Conservation (phyloP, 2,329 filamentous ascomycete genomes). For the Ilyonectria sp. region DNA sequence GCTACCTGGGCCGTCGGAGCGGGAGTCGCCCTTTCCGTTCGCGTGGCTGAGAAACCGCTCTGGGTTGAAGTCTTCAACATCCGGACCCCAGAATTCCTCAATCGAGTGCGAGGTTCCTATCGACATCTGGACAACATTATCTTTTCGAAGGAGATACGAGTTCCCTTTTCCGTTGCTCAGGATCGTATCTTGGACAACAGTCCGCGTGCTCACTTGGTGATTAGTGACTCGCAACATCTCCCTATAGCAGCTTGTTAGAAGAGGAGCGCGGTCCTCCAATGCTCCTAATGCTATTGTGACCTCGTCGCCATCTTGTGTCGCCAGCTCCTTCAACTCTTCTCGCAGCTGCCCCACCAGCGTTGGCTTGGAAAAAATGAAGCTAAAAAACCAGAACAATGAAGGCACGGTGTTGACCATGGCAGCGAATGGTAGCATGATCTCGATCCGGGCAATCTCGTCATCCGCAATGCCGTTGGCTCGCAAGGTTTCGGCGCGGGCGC, state of each 20-base stretch:
- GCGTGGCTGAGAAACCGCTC: constrained; percentile 22
- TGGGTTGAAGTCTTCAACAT: constrained; percentile 26
- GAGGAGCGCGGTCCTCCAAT: constrained; percentile 56
- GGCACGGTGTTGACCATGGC: constrained; percentile 55
- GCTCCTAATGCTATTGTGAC: constrained; percentile 51
- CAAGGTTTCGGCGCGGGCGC: neutral
- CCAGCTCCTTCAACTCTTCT: constrained; percentile 46
- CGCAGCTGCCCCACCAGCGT: constrained; percentile 48
- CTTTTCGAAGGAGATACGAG: constrained; percentile 47
- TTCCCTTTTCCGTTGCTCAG: constrained; percentile 38
- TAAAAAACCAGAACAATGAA: constrained; percentile 54
- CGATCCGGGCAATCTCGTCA: constrained; percentile 20
- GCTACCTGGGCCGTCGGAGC: neutral
- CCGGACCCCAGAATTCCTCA: constrained; percentile 36
- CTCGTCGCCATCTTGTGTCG: constrained; percentile 8
- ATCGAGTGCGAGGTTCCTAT: constrained; percentile 25
- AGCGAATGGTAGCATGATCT: constrained; percentile 48
- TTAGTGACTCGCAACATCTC: constrained; percentile 59
- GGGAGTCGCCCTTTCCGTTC: constrained; percentile 6
- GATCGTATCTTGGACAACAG: constrained; percentile 57
- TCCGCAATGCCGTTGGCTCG: neutral
- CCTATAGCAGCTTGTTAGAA: constrained; percentile 52
- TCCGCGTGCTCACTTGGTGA: constrained; percentile 54
- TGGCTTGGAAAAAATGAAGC: constrained; percentile 48
- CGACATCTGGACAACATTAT: constrained; percentile 37